Conservation (phyloP, 768 basidiomycete genomes). For the Kwoniella heveanensis region DNA sequence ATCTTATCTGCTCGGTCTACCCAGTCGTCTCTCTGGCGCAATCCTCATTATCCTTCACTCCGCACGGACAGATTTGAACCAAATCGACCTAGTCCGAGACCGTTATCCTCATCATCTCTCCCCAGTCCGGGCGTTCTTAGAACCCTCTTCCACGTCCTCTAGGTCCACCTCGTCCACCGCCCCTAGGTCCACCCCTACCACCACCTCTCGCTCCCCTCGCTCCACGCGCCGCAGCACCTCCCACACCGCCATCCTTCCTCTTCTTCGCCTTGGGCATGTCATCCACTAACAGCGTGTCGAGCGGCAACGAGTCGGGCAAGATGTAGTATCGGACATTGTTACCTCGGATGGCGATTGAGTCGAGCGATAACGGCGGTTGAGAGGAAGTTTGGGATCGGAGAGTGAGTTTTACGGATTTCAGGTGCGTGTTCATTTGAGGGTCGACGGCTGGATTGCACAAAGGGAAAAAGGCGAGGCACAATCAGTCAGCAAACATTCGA, state of each 20-base stretch:
- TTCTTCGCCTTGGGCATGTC: conserved; percentile 96
- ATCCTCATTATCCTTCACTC: too few relatives aligned
- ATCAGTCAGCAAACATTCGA: not conserved
- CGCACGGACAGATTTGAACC: too few relatives aligned
- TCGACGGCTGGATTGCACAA: conserved; percentile 98
- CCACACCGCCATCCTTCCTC: conserved; percentile 77
- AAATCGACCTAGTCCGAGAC: too few relatives aligned
- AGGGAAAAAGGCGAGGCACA: not conserved
- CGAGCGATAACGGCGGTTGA: conserved; percentile 68
- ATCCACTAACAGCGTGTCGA: conserved; percentile 95
- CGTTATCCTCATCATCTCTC: too few relatives aligned
- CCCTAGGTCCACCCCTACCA: conserved; percentile 32
- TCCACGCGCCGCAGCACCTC: conserved; percentile 64
- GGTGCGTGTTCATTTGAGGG: conserved; percentile 98
- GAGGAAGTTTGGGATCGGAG: conserved; percentile 64
- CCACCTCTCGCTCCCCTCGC: conserved; percentile 60
- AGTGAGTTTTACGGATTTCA: conserved; percentile 98
- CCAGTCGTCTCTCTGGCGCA: too few relatives aligned
- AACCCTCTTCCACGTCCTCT: conserved; percentile 64
- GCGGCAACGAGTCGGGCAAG: conserved; percentile 92
- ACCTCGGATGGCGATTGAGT: conserved; percentile 89
- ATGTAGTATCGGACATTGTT: conserved; percentile 97
- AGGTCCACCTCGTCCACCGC: conserved; percentile 60
- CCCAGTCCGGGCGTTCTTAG: too few relatives aligned
- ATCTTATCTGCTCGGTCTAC: too few relatives aligned